phyloP scores from a whole-genome alignment of 495 filamentous ascomycete genomes.

The Hyaloscypha variabilis region DNA sequence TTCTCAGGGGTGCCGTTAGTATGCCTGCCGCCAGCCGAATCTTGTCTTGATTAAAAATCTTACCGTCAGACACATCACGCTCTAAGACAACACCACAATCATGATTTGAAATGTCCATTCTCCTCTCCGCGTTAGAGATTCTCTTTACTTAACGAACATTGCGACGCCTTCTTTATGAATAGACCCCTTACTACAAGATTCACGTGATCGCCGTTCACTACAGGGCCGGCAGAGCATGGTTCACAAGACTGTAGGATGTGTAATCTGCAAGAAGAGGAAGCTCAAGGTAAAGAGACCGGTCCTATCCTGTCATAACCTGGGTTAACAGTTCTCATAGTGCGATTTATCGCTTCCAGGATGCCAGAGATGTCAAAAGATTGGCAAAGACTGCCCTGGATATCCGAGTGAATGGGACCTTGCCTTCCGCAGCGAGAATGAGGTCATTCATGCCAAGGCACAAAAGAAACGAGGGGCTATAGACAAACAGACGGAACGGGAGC shows the following conservation, averaged over 20 bases:
- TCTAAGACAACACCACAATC: background rate
- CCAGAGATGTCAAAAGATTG: slow-evolving; percentile 8
- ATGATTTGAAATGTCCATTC: background rate
- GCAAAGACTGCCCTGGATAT: slow-evolving; percentile 16
- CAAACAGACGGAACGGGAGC: background rate
- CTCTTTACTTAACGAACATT: background rate
- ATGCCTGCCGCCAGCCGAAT: too few species aligned
- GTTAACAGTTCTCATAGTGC: slow-evolving; percentile 1
- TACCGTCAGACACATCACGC: background rate
- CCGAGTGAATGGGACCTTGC: slow-evolving; percentile 11
- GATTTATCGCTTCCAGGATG: slow-evolving; percentile 8
- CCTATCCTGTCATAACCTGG: background rate
- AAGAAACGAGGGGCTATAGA: background rate
- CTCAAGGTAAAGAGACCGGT: background rate
- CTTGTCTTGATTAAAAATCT: background rate
- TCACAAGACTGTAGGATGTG: background rate
- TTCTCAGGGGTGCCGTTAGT: too few species aligned
- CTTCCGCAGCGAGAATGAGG: slow-evolving; percentile 4
- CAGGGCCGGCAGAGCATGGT: background rate
- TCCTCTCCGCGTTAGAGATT: background rate
- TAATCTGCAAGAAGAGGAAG: background rate
- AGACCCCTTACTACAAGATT: background rate
- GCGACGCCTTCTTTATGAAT: background rate
- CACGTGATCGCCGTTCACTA: background rate
- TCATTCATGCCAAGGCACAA: background rate